phyloP scores from a whole-genome alignment of 1,284 basidiomycete species.

The Fomes fomentarius region DNA sequence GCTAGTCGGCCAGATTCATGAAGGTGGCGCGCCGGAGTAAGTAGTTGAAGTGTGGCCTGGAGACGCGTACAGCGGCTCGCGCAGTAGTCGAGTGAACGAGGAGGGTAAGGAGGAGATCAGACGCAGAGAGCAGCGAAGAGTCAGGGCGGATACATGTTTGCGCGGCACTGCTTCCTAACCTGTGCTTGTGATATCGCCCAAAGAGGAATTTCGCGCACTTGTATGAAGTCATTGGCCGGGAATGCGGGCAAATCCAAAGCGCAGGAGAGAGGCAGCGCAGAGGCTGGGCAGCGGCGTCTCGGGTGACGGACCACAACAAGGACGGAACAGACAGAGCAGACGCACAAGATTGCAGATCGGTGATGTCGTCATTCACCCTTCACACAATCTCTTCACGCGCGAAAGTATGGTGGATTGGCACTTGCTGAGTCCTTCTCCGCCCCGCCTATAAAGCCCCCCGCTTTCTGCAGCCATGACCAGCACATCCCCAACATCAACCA shows the following conservation, averaged over 20 bases:
- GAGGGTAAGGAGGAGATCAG: not conserved
- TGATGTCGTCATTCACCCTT: conserved; percentile 13
- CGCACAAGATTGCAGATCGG: conserved; percentile 2
- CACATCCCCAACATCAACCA: conserved; percentile 5
- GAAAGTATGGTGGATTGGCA: conserved; percentile 23
- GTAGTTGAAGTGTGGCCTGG: not conserved
- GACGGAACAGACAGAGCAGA: conserved; percentile 5
- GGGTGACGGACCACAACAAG: not conserved
- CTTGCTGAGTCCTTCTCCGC: conserved; percentile 11
- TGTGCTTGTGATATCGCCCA: not conserved
- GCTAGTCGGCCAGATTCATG: conserved; percentile 4
- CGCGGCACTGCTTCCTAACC: not conserved
- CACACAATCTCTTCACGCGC: conserved; percentile 11
- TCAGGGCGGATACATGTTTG: no score
- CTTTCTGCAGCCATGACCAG: conserved; percentile 6
- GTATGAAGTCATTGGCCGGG: not conserved
- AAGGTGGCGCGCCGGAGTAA: not conserved
- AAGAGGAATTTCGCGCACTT: not conserved
- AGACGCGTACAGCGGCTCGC: not conserved
- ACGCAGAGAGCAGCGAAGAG: not conserved
- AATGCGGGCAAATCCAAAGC: not conserved
- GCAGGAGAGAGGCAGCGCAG: not conserved
- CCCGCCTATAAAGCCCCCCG: conserved; percentile 8
- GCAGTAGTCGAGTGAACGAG: not conserved
- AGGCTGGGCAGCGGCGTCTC: not conserved